Evolutionary conservation across 805 yeast species (phyloP).

Genomic region (Metschnikowia sp.): DNA sequence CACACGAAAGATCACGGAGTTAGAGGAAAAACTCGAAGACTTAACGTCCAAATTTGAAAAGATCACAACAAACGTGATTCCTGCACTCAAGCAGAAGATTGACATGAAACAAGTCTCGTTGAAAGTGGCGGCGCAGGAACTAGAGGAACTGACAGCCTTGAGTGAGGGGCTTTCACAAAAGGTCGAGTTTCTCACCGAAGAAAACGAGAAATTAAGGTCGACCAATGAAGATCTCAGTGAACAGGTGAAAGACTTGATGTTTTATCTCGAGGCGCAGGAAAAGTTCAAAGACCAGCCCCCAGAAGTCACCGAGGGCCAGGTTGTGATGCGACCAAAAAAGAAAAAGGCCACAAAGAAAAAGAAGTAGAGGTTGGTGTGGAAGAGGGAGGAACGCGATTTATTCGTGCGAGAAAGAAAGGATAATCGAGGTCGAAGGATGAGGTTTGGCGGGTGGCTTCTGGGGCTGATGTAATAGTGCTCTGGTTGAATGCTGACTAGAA

Average conservation of each 20-base stretch:
- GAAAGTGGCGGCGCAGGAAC: constrained; percentile 27
- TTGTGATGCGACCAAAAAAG: constrained; percentile 38
- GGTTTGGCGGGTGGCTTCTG: no score
- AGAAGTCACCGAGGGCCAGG: constrained; percentile 69
- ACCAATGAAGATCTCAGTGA: constrained; percentile 53
- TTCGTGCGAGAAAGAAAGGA: no score
- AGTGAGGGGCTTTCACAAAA: constrained; percentile 40
- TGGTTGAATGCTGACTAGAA: no score
- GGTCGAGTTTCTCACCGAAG: constrained; percentile 31
- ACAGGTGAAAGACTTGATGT: constrained; percentile 76
- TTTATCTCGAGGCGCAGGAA: constrained; percentile 67
- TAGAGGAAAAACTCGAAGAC: constrained; percentile 28
- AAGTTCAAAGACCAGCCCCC: constrained; percentile 69
- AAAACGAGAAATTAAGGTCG: constrained; percentile 26
- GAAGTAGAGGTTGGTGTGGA: background rate
- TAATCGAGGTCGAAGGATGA: no score
- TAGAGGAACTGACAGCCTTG: constrained; percentile 29
- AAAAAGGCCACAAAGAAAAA: constrained; percentile 13
- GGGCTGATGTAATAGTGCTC: no score
- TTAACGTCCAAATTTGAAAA: constrained; percentile 18
- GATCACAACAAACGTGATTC: constrained; percentile 27
- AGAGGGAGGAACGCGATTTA: background rate
- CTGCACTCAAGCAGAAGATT: constrained; percentile 32
- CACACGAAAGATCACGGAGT: constrained; percentile 16
- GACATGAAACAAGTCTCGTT: constrained; percentile 28